Evolutionary conservation across 1,284 basidiomycete genomes (phyloP), one percentile per base, ranked within the genome.

Genomic region (Amylostereum areolatum): DNA sequence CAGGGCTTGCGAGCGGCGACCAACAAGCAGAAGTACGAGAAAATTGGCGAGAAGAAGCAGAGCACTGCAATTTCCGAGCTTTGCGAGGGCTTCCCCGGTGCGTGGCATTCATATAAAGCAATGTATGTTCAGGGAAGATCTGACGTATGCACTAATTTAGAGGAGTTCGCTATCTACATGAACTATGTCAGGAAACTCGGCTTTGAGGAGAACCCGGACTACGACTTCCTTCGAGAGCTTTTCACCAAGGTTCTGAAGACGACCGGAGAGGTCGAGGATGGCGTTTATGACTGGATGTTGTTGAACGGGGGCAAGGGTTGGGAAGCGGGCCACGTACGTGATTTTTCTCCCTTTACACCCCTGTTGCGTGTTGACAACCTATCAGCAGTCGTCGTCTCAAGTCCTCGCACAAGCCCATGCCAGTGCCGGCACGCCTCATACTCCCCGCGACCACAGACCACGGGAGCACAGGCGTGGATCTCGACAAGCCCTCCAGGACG

Each of bases 11-110:
- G 92, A 66, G 94, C 94, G 36, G 92, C 93, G 12, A 97, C 94
- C 30, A 97, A 97, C 76, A 97, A 97, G 75, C 94, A 97, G 69
- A 97, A 97, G 74, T 97, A 97, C 66, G 94, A 97, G 71, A 92
- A 94, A 68, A 97, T 97, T 62, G 93, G 92, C 59, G 94, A 97
- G 75, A 97, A 97, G 81, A 99, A 90, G 74, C 95, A 98, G 72
- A 90, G 82, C 43, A 97, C 96, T 2, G 80, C 83, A 3, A 98
- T 98, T 60, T 78, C 83, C 43, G 96, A 98, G 66, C 75, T 99
- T 29, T 96, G 94, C 61, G 96, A 98, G 62, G 92, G 92, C 28
- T 97, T 96, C 72, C 96, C 96, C 58, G 91, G 92, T 93, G 52
- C 61, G 88, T 72, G 12, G 24, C 18, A 18, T 39, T 37, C 27